Evolutionary conservation across 306 rosid genomes (phyloP).

Genomic region (Leucaena leucocephala): DNA sequence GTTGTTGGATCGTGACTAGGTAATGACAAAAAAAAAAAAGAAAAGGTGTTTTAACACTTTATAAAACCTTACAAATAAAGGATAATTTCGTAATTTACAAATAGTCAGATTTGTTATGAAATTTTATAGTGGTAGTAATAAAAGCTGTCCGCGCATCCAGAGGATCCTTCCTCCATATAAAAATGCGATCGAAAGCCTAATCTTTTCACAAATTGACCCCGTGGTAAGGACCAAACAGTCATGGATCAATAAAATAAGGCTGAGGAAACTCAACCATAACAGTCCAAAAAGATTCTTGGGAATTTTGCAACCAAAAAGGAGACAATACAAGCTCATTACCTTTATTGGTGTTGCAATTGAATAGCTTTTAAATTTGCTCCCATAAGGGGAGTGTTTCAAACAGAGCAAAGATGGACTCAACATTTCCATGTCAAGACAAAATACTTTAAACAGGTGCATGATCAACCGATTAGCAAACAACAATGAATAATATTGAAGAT

Average conservation of each 20-base stretch:
- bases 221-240: neutral
- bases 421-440: neutral
- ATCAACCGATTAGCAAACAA: constrained; percentile 9
- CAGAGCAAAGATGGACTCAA: constrained; percentile 3
- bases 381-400: neutral
- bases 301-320: neutral
- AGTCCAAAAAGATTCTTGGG: neutral
- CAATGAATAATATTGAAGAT: neutral
- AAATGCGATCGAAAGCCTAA: neutral
- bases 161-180: neutral
- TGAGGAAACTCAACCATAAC: neutral
- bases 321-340: neutral
- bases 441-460: neutral
- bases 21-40: too few relatives aligned
- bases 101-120: neutral
- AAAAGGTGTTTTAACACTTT: neutral
- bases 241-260: neutral
- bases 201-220: neutral
- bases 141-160: neutral
- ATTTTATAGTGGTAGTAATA: neutral
- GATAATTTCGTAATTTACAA: too few relatives aligned
- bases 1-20: too few relatives aligned
- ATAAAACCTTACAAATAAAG: too few relatives aligned
- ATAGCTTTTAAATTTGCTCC: neutral
- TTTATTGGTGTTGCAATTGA: neutral